Evolutionary conservation across 2,329 filamentous ascomycete species (phyloP), one percentile per base, ranked within the genome.

Genomic region (Aspergillus sp.): DNA sequence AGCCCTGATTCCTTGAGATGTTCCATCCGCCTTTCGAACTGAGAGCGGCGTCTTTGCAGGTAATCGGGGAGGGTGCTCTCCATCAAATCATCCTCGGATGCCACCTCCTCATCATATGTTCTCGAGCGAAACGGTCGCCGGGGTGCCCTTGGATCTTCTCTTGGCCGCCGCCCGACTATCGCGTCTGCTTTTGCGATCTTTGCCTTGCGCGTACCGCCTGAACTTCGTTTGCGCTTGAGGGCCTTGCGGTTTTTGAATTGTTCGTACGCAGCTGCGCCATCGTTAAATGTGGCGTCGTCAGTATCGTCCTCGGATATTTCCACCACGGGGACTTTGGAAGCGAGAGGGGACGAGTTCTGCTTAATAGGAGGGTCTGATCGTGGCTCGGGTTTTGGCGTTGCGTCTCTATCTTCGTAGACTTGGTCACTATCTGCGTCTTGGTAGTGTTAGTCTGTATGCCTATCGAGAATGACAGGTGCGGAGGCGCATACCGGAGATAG

Each of bases 1-100:
- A 96, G 70, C 0, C 86, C 88, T 5, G 78, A 79, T 43, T 85
- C 79, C 45, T 82, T 79, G 37, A 90, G 68, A 27, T 65, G 64
- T 31, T 81, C 73, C 37, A 70, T 71, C n/a, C 76, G 72, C 37
- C 75, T 69, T 43, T 93, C 85, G 57, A 95, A 90, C 19, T 75
- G 68, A n/a, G 65, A 71, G 26, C 85, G 78, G n/a, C 91, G 79
- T 19, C 77, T 67, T 50, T 78, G 75, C 27, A 95, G 62, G 60
- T 95, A 91, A 13, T 85, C 80, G 0, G 90, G 90, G 3, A 93
- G 68, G 0, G 71, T 73, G 29, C 78, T 68, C 47, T 82, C 79
- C 63, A 79, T 73, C 48, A 75, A 61, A 5, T 77, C 73, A 37
- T 78, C 74, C 19, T 78, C 73, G 5, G 76, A 73, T 6, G 78